These are phyloP conservation scores for Pneumocystis jirovecii DNA, from an alignment of 1,139 yeast species.

Conservation along the genomic window DNA sequence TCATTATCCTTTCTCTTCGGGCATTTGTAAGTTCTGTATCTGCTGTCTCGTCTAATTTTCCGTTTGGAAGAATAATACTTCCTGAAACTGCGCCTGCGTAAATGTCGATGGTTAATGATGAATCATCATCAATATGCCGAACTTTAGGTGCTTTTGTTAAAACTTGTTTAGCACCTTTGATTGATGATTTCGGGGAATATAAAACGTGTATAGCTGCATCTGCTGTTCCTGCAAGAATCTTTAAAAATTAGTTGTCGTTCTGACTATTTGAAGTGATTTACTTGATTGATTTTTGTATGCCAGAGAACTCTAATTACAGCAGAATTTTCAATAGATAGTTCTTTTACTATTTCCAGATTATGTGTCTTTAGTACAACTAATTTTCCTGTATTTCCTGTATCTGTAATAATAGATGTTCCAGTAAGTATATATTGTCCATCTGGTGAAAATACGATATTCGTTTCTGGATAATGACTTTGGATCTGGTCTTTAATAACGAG, in stretches of 20 bases:
- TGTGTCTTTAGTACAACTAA: constrained; percentile 26
- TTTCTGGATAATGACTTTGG: constrained; percentile 16
- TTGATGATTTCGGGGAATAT: constrained; percentile 25
- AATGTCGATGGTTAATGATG: constrained; percentile 21
- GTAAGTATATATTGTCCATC: constrained; percentile 20
- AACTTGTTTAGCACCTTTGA: constrained; percentile 25
- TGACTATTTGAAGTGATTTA: constrained; percentile 8
- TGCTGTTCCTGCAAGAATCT: constrained; percentile 24
- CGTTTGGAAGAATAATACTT: constrained; percentile 6
- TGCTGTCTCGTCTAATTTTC: constrained; percentile 3
- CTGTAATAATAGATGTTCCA: constrained; percentile 16
- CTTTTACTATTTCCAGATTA: constrained; percentile 23
- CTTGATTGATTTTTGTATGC: constrained; percentile 15
- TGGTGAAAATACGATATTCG: constrained; percentile 19
- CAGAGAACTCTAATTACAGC: constrained; percentile 13
- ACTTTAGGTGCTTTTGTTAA: constrained; percentile 25
- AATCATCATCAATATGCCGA: constrained; percentile 26
- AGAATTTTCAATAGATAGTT: constrained; percentile 14
- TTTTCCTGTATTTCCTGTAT: constrained; percentile 10
- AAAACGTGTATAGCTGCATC: constrained; percentile 23
- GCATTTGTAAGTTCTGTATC: constrained; percentile 2
- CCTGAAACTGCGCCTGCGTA: constrained; percentile 17
- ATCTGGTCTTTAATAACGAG: constrained; percentile 20
- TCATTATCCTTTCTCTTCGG: constrained; percentile 7
- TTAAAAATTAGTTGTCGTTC: constrained; percentile 19